Conservation (phyloP, 164 flowering plant genomes). For the Stephania yunnanensis region DNA sequence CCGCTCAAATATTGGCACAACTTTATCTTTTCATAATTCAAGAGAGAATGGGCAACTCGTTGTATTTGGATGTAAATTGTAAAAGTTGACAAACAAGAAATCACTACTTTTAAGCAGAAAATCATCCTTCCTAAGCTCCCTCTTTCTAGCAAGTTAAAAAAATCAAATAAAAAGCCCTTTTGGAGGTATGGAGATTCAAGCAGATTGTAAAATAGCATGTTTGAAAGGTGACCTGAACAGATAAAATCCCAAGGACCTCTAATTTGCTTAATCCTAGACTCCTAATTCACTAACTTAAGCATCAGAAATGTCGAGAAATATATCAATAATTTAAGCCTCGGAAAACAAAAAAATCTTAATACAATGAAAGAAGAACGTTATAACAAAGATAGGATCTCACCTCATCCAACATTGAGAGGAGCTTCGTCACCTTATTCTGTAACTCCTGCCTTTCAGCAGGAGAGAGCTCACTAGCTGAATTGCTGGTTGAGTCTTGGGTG, state of each 20-base stretch:
- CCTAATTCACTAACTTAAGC: not conserved
- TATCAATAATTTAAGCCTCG: not conserved
- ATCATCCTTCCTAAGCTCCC: not conserved
- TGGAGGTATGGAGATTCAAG: not conserved
- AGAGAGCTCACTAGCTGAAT: conserved; percentile 43
- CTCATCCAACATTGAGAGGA: conserved; percentile 79
- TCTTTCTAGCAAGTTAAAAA: not conserved
- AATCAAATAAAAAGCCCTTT: not conserved
- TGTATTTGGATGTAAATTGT: not conserved
- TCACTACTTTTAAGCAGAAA: not conserved
- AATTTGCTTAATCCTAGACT: not conserved
- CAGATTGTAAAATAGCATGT: not conserved
- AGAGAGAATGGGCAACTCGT: not conserved
- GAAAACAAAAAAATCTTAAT: not conserved
- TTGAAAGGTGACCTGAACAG: not conserved
- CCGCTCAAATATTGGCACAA: not conserved
- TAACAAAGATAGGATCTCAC: conserved; percentile 26
- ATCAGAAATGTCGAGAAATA: not conserved
- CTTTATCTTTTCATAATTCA: not conserved
- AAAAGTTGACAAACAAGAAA: not conserved
- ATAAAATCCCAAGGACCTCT: not conserved
- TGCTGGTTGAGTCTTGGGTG: conserved; percentile 31
- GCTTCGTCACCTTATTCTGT: conserved; percentile 65
- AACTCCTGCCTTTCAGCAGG: conserved; percentile 61
- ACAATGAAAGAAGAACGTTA: not conserved